Evolutionary conservation across 2,329 filamentous ascomycete genomes (phyloP), one percentile per base, ranked within the genome.

Genomic region (Diatrype stigma): DNA sequence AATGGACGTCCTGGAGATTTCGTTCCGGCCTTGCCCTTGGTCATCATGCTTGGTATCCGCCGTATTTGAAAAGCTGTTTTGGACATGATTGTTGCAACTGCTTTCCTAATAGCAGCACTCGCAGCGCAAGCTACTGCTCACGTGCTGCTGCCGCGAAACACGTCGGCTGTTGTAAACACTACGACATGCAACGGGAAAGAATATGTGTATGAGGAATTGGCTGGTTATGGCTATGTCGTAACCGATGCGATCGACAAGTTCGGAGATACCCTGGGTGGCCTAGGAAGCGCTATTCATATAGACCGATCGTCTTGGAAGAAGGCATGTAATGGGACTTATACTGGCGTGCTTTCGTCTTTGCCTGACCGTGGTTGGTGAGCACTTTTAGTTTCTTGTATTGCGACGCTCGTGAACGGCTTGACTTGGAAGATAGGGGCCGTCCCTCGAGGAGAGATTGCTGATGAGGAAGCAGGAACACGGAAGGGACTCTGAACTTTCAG

Each of bases 401-500:
- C n/a, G 30, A 34, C 14, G 7, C 30, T 34, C 30, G 30, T 7
- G 30, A 34, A 34, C 30, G 30, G 30, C 14, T 14, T 34, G n/a
- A n/a, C n/a, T n/a, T n/a, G n/a, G n/a, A n/a, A 35, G 26, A 28
- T 17, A 45, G 6, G 19, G 6, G 57, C 66, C 57, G 42, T n/a
- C 28, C 21, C 42, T 23, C 28, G 7, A 16, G 16, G 17, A 30
- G 5, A 26, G 19, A n/a, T n/a, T 19, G 30, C 23, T 46, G 37
- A 51, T 6, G n/a, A 30, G 38, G 40, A 17, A 35, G 16, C 10
- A 66, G 63, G 85, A 89, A 90, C 62, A 89, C 85, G 0, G 72
- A 88, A 58, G 86, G 84, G 42, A 89, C 86, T 8, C 57, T 85
- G 17, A 88, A 88, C 64, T 87, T 78, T 64, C 81, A 87, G 56